Evolutionary conservation across 2,329 filamentous ascomycete species (phyloP).

Genomic region (Dissoconium aciculare): DNA sequence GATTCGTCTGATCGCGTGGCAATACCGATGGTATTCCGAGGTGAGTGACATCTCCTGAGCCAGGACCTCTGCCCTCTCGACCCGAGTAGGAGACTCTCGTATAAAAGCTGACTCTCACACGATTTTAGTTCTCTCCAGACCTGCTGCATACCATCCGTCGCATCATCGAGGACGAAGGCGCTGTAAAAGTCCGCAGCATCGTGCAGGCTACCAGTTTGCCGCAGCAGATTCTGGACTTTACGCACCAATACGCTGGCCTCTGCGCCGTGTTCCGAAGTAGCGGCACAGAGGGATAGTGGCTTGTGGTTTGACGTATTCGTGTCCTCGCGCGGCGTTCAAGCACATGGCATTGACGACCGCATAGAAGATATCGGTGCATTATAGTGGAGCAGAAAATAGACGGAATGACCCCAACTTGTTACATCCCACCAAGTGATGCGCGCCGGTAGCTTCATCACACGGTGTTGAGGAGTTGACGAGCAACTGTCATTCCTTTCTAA

Average conservation of each 20-base stretch:
- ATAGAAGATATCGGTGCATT: no score
- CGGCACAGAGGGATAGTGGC: conserved; percentile 60
- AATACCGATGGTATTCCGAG: conserved; percentile 98
- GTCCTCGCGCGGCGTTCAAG: no score
- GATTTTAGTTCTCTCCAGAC: conserved; percentile 64
- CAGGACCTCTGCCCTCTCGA: no score
- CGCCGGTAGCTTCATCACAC: no score
- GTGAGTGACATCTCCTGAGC: conserved; percentile 36
- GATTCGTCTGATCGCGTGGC: conserved; percentile 88
- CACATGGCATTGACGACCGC: no score
- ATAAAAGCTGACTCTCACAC: conserved; percentile 4
- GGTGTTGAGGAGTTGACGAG: no score
- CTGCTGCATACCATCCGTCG: conserved; percentile 77
- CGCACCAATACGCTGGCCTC: conserved; percentile 87
- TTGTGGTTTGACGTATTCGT: not conserved
- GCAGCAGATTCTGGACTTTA: conserved; percentile 83
- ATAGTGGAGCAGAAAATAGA: no score
- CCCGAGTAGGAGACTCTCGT: no score
- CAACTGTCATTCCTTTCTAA: no score
- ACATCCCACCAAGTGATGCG: no score
- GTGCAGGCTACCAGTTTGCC: conserved; percentile 91
- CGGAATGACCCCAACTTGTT: no score
- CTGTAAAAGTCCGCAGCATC: conserved; percentile 92
- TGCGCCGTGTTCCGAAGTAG: conserved; percentile 92
- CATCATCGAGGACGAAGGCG: conserved; percentile 92